Evolutionary conservation across 2,329 filamentous ascomycete species (phyloP).

Genomic region (Microascus cirrosus): DNA sequence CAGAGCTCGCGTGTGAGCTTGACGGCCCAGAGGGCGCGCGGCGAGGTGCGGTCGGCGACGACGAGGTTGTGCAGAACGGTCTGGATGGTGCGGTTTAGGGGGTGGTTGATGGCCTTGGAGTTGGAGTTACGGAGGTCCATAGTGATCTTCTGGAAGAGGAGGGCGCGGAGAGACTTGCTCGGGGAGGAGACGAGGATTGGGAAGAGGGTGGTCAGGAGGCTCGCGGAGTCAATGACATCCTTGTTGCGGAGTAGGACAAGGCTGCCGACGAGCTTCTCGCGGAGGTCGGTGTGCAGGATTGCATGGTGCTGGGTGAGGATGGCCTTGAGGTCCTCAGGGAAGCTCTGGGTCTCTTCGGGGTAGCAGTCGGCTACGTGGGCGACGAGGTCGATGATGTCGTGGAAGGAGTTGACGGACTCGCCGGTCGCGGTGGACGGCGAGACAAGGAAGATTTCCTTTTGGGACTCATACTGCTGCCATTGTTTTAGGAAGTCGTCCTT

Average conservation of each 20-base stretch:
- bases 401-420: slow-evolving; percentile 71
- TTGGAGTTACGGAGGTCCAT: slow-evolving; percentile 85
- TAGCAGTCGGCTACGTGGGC: slow-evolving; percentile 92
- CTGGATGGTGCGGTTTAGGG: slow-evolving; percentile 85
- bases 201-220: slow-evolving; percentile 82
- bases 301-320: slow-evolving; percentile 77
- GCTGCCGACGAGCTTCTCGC: slow-evolving; percentile 90
- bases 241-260: slow-evolving; percentile 82
- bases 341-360: slow-evolving; percentile 64
- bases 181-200: slow-evolving; percentile 86
- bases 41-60: slow-evolving; percentile 70
- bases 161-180: slow-evolving; percentile 74
- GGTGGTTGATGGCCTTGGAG: slow-evolving; percentile 79
- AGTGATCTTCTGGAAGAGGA: slow-evolving; percentile 82
- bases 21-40: slow-evolving; percentile 89
- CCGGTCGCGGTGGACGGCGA: slow-evolving; percentile 69
- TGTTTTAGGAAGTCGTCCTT: slow-evolving; percentile 80
- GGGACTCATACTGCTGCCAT: slow-evolving; percentile 83
- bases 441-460: slow-evolving; percentile 82
- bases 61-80: slow-evolving; percentile 88
- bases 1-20: slow-evolving; percentile 92
- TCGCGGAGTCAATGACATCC: slow-evolving; percentile 77
- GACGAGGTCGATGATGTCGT: slow-evolving; percentile 87
- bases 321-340: slow-evolving; percentile 69
- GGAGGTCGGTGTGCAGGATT: slow-evolving; percentile 68